Base-by-base conservation (phyloP, 1,284 basidiomycete genomes). In the Sphagnurus paluster region DNA sequence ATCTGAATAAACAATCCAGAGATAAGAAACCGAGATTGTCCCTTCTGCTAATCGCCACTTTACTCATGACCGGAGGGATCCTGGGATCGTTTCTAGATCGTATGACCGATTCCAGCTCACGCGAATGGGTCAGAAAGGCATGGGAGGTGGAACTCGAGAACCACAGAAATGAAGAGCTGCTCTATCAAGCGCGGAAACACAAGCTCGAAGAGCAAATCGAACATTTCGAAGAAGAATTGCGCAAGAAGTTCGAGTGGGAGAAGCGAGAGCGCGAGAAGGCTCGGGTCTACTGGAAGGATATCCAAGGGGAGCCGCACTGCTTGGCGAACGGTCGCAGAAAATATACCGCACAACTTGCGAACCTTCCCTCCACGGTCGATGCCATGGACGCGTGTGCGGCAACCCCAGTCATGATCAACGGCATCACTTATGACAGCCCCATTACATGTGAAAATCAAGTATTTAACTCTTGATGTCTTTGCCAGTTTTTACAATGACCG, bases 341-440 rank as follows among this genome's bases (percentile, higher is more conserved):
- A 19, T 56, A 56, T 23, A 50, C 30, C 6, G 54, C 49, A 6
- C 30, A 40, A 1, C 49, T 56, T 7, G 49, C 38, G 6, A 56
- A 56, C 11, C 33, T 56, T 1, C 43, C 33, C 3, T 25, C 44
- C 11, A 46, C 47, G 4, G 30, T 54, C n/a, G 45, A 54, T 25
- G 41, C 32, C 14, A 30, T 56, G 24, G 44, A 47, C 3, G 52
- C 54, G 8, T 56, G 54, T 42, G 52, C 36, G 28, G 29, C 29
- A 2, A 56, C 54, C 5, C 42, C 49, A 2, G 42, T 56, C 2
- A 52, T 43, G n/a, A 39, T 56, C 16, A 46, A 54, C 32, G 52
- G 48, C 5, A 37, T 45, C 9, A 45, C 36, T 2, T 56, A 52
- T 19, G 28, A 45, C 10, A 38, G 30, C 3, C 54, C 52, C 1